Evolutionary conservation across 78 protist genomes (phyloP), one percentile per base, ranked within the genome.

Genomic region (Isochrysis galbana): DNA sequence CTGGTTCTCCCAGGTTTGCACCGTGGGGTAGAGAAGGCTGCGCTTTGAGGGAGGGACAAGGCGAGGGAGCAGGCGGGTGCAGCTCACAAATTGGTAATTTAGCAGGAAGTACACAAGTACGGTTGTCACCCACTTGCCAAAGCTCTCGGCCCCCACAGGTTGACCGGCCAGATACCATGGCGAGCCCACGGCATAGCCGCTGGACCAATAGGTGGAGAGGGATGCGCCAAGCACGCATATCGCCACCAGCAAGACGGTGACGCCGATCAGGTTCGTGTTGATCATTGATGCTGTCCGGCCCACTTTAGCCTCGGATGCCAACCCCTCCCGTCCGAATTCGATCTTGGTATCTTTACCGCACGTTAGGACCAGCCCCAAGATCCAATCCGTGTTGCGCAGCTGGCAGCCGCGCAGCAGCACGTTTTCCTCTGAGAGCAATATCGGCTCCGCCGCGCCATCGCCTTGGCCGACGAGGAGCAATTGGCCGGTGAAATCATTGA

Each of bases 341-440:
- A 95, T 36, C 93, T 97, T 97, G 51, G 94, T 90, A 39, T 95
- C 92, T 32, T 1, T 32, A 23, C 97, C 97, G 2, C 95, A 91
- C 89, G 90, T 91, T 26, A 94, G 47, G 67, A 95, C 96, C 10
- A 92, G 70, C 0, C 93, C 96, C 48, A 21, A 29, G 42, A 89
- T 61, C 95, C 94, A 96, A 5, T 88, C 96, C 21, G 99, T 97
- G 90, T 96, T 97, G 42, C 97, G 87, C 45, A 98, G 96, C 74
- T 25, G 87, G 39, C 87, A 34, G 26, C 98, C 97, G 38, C 90
- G 87, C 90, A 91, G 74, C 48, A 91, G 80, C 54, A 97, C 23
- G 34, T 83, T 48, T 7, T 2, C 0, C 91, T 0, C 7, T 14
- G 19, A 1, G 38, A 87, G 2, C 38, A 45, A 5, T n/a, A n/a